Evolutionary conservation across 345 rosid genomes (phyloP).

Genomic region (Noccaea bulbosa): DNA sequence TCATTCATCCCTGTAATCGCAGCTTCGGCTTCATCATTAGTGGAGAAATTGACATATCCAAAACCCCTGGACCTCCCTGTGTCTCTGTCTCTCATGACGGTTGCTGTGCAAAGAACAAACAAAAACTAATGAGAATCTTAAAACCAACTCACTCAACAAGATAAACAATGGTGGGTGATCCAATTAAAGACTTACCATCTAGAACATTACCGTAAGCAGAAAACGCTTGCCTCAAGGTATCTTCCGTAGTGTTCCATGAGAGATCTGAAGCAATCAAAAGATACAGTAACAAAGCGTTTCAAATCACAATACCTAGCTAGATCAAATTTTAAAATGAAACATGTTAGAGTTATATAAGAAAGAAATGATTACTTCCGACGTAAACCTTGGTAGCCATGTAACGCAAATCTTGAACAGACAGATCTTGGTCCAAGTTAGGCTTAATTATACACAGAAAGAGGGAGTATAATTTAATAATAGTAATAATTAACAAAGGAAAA

Average conservation of each 20-base stretch:
- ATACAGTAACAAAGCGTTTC: not conserved
- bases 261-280: slow-evolving; percentile 37
- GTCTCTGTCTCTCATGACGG: slow-evolving; percentile 53
- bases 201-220: slow-evolving; percentile 44
- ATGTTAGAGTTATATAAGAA: not conserved
- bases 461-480: too few species aligned
- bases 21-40: slow-evolving; percentile 46
- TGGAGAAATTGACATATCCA: slow-evolving; percentile 53
- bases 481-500: too few species aligned
- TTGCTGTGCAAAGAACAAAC: slow-evolving; percentile 39
- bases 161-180: not conserved
- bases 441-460: too few species aligned
- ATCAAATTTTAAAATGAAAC: not conserved
- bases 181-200: slow-evolving; percentile 40
- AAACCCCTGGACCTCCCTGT: slow-evolving; percentile 63
- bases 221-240: slow-evolving; percentile 47
- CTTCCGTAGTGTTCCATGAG: slow-evolving; percentile 44
- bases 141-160: not conserved
- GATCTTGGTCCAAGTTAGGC: not conserved
- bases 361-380: slow-evolving; percentile 50
- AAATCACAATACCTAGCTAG: not conserved
- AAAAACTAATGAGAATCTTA: too few species aligned
- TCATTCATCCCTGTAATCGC: slow-evolving; percentile 61
- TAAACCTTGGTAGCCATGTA: slow-evolving; percentile 57
- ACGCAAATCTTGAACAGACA: slow-evolving; percentile 24